phyloP scores from a whole-genome alignment of 2,329 filamentous ascomycete genomes.

The Trichoderma lentiforme region DNA sequence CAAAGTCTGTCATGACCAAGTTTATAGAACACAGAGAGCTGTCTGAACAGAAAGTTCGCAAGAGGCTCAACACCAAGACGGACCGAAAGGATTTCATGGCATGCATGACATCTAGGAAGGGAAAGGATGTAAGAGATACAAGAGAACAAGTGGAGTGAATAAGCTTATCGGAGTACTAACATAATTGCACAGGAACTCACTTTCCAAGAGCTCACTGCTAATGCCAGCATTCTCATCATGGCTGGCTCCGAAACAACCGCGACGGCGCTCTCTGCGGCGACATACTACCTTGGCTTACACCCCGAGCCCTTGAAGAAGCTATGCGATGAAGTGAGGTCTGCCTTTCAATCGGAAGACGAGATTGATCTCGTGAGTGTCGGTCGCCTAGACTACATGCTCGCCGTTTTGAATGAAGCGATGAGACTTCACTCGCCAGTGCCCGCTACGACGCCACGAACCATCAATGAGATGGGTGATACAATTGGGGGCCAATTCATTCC shows the following conservation, averaged over 20 bases:
- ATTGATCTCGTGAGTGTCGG: slow-evolving; percentile 20
- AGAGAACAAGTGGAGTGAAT: neutral
- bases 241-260: slow-evolving; percentile 35
- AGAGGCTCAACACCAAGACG: neutral
- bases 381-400: slow-evolving; percentile 42
- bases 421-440: slow-evolving; percentile 45
- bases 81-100: slow-evolving; percentile 16
- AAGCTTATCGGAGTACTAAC: neutral
- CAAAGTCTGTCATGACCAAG: neutral
- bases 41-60: neutral
- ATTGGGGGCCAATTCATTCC: slow-evolving; percentile 33
- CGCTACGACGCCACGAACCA: slow-evolving; percentile 35
- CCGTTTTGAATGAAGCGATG: slow-evolving; percentile 49
- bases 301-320: slow-evolving; percentile 31
- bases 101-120: neutral
- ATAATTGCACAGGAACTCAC: slow-evolving; percentile 1
- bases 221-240: slow-evolving; percentile 23
- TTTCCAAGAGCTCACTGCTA: slow-evolving; percentile 17
- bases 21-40: neutral
- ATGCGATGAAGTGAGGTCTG: slow-evolving; percentile 30
- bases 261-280: slow-evolving; percentile 27
- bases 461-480: slow-evolving; percentile 28
- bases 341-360: slow-evolving; percentile 18
- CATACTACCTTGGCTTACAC: slow-evolving; percentile 30
- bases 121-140: neutral